Base-by-base conservation (phyloP, 2,329 filamentous ascomycete species). In the Colletotrichum tamarilloi region DNA sequence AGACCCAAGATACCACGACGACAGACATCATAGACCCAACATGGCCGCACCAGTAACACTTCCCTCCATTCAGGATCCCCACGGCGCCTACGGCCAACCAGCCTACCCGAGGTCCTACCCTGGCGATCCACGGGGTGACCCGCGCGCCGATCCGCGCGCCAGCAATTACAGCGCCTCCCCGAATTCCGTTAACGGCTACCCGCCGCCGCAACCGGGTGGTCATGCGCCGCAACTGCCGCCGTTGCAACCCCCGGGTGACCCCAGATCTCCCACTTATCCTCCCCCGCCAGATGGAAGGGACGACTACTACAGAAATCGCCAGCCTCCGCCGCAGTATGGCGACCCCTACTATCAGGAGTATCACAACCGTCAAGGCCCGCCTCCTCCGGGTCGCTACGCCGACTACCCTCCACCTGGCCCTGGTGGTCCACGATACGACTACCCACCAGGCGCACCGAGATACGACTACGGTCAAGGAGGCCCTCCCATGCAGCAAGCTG, bases 31-130 rank as follows among this genome's bases (percentile, higher is more conserved):
- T 57, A 82, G 81, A 77, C 77, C 81, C 76, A 81, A 76, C 76
- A 87, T 87, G 84, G 84, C 85, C 65, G 79, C 83, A 62, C 81
- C 83, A 70, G 83, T 87, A 72, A 87, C 84, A 73, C 80, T 88
- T 42, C 87, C 87, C 1, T 85, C 87, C 22, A 88, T 89, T 66
- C 83, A 88, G 67, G 87, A 88, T 76, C 79, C 84, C 59, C 81
- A 84, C 63, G 76, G 80, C 69, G 75, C 77, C 22, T 85, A 85
- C 68, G 78, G 79, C 11, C 76, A 80, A 56, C 81, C 79, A 57
- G 76, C 80, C 81, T 72, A 79, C 78, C 52, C 81, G 79, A 62
- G 80, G 80, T 57, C 79, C 63, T 87, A 85, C 71, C 81, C 83
- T 59, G 81, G 80, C 55, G 84, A 87, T 71, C 83, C 83, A 59